Conservation (phyloP, 805 yeast genomes). For the Candida sonorensis region DNA sequence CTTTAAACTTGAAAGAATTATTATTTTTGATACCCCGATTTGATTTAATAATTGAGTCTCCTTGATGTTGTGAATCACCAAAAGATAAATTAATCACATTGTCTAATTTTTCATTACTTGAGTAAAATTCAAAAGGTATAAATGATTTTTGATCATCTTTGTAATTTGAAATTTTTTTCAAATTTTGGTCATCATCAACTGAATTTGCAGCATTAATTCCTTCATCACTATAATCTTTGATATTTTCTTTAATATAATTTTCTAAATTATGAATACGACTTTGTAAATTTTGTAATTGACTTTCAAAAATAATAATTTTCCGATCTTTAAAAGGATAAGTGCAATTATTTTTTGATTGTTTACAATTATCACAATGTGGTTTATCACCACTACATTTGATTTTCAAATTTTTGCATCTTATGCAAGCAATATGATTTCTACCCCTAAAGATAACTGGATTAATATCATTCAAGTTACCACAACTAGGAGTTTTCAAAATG, state of each 20-base stretch:
- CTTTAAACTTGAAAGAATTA: neutral
- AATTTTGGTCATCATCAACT: too few relatives aligned
- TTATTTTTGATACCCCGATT: neutral
- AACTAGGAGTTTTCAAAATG: slow-evolving; percentile 8
- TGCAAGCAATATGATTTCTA: slow-evolving; percentile 35
- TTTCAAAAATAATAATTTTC: slow-evolving; percentile 23
- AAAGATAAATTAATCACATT: slow-evolving; percentile 21
- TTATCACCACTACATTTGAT: slow-evolving; percentile 42
- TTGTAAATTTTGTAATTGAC: slow-evolving; percentile 20
- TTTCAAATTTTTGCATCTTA: slow-evolving; percentile 43
- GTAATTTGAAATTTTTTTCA: too few relatives aligned
- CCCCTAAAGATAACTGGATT: slow-evolving; percentile 23
- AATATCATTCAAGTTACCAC: slow-evolving; percentile 9
- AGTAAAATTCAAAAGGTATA: slow-evolving; percentile 15
- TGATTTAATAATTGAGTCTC: too few relatives aligned
- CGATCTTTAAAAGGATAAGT: slow-evolving; percentile 24
- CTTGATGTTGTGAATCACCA: slow-evolving; percentile 20
- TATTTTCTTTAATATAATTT: slow-evolving; percentile 6
- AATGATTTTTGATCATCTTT: slow-evolving; percentile 6
- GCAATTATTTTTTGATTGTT: slow-evolving; percentile 16
- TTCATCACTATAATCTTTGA: neutral
- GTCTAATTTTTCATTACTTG: slow-evolving; percentile 17
- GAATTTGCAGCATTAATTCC: too few relatives aligned
- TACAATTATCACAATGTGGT: slow-evolving; percentile 24
- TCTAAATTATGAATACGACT: slow-evolving; percentile 20